Evolutionary conservation across 352 stramenopile genomes (phyloP), one percentile per base, ranked within the genome.

Genomic region (Poterioochromonas sp.): DNA sequence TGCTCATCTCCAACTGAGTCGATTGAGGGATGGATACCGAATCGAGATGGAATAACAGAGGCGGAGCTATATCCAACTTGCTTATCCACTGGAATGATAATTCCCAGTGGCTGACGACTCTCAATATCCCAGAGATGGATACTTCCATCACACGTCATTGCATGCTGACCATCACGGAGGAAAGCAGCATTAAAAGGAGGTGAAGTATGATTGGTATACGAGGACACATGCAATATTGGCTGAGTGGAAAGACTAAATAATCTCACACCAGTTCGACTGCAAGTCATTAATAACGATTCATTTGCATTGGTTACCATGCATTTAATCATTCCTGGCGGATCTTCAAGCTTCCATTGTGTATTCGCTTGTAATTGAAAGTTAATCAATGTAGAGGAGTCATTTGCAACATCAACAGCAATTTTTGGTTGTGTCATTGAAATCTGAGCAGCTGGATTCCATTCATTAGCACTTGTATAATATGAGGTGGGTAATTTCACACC

Each of bases 61-160:
- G 53, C 37, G 2, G 3, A 51, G 37, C 34, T 39, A 39, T 54
- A 74, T 3, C n/a, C 11, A 35, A 18, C 26, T 22, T 12, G 12
- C 32, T 41, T 5, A 29, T 71, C 3, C 1, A 37, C 32, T 12
- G 2, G 5, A 15, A 3, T 12, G 29, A 74, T 51, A 3, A 54
- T 37, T 12, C 1, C 39, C 29, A 74, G 53, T 51, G 39, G 35
- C 34, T 54, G 37, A 53, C 29, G 5, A 12, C 12, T 58, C 32
- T 74, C 65, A 58, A 74, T 74, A 54, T 74, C 65, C 65, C 65
- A 74, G 3, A 74, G 1, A 74, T 74, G 15, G 32, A 74, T 54
- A 53, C 5, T 39, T 5, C 65, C 65, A 54, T 74, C 65, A 74
- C 40, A 58, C 1, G 39, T 58, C 40, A 35, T 11, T 35, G 11